phyloP scores from a whole-genome alignment of 345 rosid genomes.

The Ceriops decandra region DNA sequence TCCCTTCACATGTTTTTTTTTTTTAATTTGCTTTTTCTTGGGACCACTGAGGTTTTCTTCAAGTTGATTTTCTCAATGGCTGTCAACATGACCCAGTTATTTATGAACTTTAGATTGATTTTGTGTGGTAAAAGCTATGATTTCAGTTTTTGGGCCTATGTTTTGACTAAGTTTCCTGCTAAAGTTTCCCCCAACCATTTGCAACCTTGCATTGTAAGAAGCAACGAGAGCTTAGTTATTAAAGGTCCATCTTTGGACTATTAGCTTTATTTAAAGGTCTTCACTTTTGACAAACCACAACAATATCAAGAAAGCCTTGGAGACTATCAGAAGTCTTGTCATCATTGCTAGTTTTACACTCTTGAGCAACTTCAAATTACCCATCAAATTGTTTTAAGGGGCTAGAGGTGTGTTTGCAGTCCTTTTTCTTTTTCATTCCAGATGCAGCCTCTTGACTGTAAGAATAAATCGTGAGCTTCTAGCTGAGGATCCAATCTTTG shows the following conservation, averaged over 20 bases:
- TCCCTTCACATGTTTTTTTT: neutral
- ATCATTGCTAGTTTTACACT: too few species aligned
- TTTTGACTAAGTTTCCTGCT: neutral
- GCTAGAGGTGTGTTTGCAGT: too few species aligned
- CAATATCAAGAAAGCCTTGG: too few species aligned
- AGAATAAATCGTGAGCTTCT: neutral
- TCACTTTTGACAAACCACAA: too few species aligned
- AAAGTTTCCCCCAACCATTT: neutral
- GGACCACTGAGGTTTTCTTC: neutral
- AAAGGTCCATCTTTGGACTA: too few species aligned
- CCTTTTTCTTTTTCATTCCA: too few species aligned
- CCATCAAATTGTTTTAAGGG: too few species aligned
- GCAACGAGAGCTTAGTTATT: neutral
- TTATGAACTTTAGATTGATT: neutral
- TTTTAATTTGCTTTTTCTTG: too few species aligned
- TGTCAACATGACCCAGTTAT: neutral
- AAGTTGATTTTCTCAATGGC: slow-evolving; percentile 1
- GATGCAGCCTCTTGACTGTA: too few species aligned
- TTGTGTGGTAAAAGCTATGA: neutral
- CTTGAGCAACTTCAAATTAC: too few species aligned
- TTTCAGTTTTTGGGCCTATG: neutral
- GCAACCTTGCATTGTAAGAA: neutral
- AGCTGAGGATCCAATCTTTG: neutral
- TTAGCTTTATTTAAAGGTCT: too few species aligned
- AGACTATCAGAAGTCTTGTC: too few species aligned